Evolutionary conservation across 2,329 filamentous ascomycete genomes (phyloP).

Genomic region (Colletotrichum sojae): DNA sequence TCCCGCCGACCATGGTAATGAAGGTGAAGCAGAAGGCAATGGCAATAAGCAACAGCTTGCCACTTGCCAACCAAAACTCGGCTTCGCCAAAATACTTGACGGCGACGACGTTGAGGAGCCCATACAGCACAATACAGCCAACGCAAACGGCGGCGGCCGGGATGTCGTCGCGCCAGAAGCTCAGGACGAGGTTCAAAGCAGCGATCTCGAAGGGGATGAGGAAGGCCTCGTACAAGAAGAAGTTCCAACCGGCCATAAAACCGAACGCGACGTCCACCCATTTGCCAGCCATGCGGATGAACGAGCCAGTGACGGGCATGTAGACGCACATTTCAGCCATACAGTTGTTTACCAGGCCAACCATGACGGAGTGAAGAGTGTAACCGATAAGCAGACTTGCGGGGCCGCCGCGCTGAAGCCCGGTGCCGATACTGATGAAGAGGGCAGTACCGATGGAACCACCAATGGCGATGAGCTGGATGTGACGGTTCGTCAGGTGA

Average conservation of each 20-base stretch:
- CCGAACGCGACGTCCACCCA: slow-evolving; percentile 78
- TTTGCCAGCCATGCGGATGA: slow-evolving; percentile 74
- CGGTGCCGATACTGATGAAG: slow-evolving; percentile 74
- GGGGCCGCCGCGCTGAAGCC: slow-evolving; percentile 60
- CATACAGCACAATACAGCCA: slow-evolving; percentile 39
- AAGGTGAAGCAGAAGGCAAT: slow-evolving; percentile 83
- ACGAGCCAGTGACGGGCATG: slow-evolving; percentile 74
- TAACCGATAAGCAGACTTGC: slow-evolving; percentile 72
- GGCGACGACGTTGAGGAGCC: slow-evolving; percentile 50
- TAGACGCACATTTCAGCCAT: slow-evolving; percentile 76
- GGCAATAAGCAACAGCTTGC: slow-evolving; percentile 77
- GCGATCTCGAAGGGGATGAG: slow-evolving; percentile 61
- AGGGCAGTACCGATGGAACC: slow-evolving; percentile 71
- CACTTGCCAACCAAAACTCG: slow-evolving; percentile 76
- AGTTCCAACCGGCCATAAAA: slow-evolving; percentile 65
- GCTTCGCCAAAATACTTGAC: slow-evolving; percentile 61
- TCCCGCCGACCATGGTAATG: slow-evolving; percentile 83
- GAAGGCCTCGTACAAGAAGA: slow-evolving; percentile 61
- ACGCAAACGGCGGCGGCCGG: slow-evolving; percentile 36
- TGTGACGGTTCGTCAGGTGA: slow-evolving; percentile 67
- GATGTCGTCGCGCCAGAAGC: slow-evolving; percentile 38
- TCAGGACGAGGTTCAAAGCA: slow-evolving; percentile 52
- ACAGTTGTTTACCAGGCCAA: slow-evolving; percentile 75
- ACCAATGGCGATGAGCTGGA: slow-evolving; percentile 72
- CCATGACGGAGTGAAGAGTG: slow-evolving; percentile 66